Base-by-base conservation (phyloP, 768 basidiomycete species). In the Ephemerocybe angulata region DNA sequence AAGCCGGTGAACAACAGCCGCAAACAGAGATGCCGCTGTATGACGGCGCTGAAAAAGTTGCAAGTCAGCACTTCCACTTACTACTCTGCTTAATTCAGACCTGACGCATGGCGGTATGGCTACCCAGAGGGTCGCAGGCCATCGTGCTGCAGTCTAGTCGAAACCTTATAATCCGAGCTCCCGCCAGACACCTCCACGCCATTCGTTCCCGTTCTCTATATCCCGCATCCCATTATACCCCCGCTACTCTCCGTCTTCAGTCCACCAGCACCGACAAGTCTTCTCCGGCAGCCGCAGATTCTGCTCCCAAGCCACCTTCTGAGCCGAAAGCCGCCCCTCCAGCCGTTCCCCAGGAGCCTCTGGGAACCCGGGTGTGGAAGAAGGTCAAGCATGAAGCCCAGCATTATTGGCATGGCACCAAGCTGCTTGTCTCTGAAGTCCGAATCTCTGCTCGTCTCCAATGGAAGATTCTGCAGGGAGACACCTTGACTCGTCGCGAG, bases 331-430 rank as follows among this genome's bases (percentile, higher is more conserved):
- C 80, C 0, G 67, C 71, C n/a, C 77, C 77, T 7, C 83, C 82
- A 10, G 70, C 76, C 0, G 76, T 79, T 30, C 57, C 76, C 3
- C 68, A 75, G 38, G 65, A 62, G 19, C 77, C 80, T 12, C 67
- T 90, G 3, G 55, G 74, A 37, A 76, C 82, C 10, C 78, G 94
- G 35, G 81, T 82, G 6, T 98, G 96, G 96, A 88, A 88, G 61
- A 90, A 86, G 62, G 86, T 98, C 58, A 99, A 98, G 75, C 91
- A 98, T 64, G 97, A 98, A 70, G 93, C 87, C 0, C 81, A 84
- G 55, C 96, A 99, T 69, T 99, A 98, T 69, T 98, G 95, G 95
- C 87, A 94, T 59, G 96, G 97, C 11, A 82, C 91, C 1, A 97
- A 97, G 67, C 83, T 99, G 4, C 79, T 99, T 46, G 93, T 91